Conservation (phyloP, 345 rosid genomes). For the Brassica incana region DNA sequence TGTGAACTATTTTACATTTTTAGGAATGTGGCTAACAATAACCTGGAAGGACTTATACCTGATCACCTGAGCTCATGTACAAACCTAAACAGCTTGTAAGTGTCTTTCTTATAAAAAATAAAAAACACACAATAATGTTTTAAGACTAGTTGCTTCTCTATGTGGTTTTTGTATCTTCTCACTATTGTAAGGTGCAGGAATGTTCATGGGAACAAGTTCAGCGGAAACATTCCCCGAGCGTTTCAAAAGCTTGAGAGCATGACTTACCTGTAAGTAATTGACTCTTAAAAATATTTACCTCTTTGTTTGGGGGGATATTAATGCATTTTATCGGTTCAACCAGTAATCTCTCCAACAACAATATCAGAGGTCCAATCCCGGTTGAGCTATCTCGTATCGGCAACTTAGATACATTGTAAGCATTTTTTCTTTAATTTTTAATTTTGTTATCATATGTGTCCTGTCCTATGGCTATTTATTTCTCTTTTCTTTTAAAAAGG, state of each 20-base stretch:
- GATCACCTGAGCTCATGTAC: slow-evolving; percentile 84
- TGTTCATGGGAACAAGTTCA: slow-evolving; percentile 80
- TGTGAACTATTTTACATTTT: neutral
- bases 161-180: slow-evolving; percentile 9
- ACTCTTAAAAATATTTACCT: neutral
- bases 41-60: slow-evolving; percentile 84
- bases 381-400: slow-evolving; percentile 90
- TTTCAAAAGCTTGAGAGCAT: slow-evolving; percentile 87
- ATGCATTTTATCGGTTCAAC: neutral
- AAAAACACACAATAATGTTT: neutral
- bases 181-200: slow-evolving; percentile 52
- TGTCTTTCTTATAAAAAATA: neutral
- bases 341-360: slow-evolving; percentile 86
- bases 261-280: slow-evolving; percentile 76
- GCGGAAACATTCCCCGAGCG: slow-evolving; percentile 72
- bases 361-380: slow-evolving; percentile 72
- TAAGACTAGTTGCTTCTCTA: slow-evolving; percentile 1
- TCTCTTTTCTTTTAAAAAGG: slow-evolving; percentile 40
- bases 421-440: neutral
- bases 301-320: neutral
- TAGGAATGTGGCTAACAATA: slow-evolving; percentile 87
- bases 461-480: neutral
- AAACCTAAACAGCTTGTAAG: slow-evolving; percentile 91
- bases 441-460: slow-evolving; percentile 1
- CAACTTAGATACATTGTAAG: slow-evolving; percentile 91